Evolutionary conservation across 108 stramenopile species (phyloP).

Genomic region (Cyclotella distinguenda): DNA sequence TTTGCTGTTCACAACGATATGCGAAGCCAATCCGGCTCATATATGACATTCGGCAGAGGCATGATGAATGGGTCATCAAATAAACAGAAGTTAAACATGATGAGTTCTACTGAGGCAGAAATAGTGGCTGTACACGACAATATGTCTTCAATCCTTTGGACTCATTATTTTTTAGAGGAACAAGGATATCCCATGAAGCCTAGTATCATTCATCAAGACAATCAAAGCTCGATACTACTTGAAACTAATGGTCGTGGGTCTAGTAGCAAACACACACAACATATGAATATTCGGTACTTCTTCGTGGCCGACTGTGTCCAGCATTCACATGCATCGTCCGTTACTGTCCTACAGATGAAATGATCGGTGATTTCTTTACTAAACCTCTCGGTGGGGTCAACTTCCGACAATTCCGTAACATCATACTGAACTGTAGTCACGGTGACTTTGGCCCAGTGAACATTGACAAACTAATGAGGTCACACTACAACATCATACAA

Average conservation of each 20-base stretch:
- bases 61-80: slow-evolving; percentile 14
- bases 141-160: slow-evolving; percentile 52
- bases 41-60: neutral
- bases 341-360: too few relatives aligned
- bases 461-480: too few relatives aligned
- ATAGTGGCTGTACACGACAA: slow-evolving; percentile 45
- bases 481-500: too few relatives aligned
- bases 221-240: slow-evolving; percentile 55
- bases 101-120: slow-evolving; percentile 55
- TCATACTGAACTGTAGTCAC: too few relatives aligned
- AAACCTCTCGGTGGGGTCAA: too few relatives aligned
- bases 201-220: slow-evolving; percentile 53
- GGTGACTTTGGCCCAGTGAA: too few relatives aligned
- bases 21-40: neutral
- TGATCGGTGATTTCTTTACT: too few relatives aligned
- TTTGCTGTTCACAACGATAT: neutral
- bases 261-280: neutral
- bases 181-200: slow-evolving; percentile 44
- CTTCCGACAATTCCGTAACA: too few relatives aligned
- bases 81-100: slow-evolving; percentile 44
- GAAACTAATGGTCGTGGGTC: slow-evolving; percentile 43
- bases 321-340: too few relatives aligned
- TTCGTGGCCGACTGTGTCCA: too few relatives aligned
- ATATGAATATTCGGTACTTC: too few relatives aligned
- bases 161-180: slow-evolving; percentile 44